Evolutionary conservation across 148 eudicot species (phyloP), one percentile per base, ranked within the genome.

Genomic region (Linanthus parryae): DNA sequence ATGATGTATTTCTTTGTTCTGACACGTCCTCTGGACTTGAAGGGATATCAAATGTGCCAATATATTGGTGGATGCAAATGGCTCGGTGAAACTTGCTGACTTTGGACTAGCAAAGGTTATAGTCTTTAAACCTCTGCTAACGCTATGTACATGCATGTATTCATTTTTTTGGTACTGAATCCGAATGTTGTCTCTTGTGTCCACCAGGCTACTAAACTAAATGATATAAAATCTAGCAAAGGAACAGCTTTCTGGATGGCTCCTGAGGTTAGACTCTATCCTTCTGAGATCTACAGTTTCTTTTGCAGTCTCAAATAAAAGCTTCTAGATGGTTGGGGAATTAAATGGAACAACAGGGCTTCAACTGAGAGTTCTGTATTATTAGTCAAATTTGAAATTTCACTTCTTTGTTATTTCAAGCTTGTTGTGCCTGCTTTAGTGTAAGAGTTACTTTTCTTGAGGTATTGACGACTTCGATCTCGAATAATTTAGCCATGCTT

Each of bases 201-300:
- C 46, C 58, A 52, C 23, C 75, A 81, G 88, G 83, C 80, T 38
- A 64, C 83, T 19, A 69, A 66, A 54, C 36, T 89, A 50, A 89
- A 89, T 66, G 97, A 85, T 58, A 65, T 85, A 45, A 85, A 75
- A 57, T 89, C 97, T 58, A 82, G 82, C 83, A 84, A 82, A 73
- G 97, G 97, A 50, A 82, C 97, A 52, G 66, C 79, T n/a, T 80
- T 73, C 52, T 89, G 97, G 97, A 89, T 89, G 97, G 88, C 88
- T 15, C 88, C 88, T 15, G 88, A 81, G 88, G 88, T 81, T 65
- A 58, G 77, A 26, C 38, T 43, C 33, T 59, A 30, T n/a, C 62
- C 43, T 54, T 23, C 40, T 36, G 47, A 30, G 36, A 8, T 48
- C 26, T n/a, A n/a, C n/a, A n/a, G n/a, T n/a, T n/a, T n/a, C n/a